Percentiles rank a stretch among this genome's conserved stretches.
These are phyloP conservation scores for Sechiopsis laciniata DNA, from an alignment of 306 rosid species.

Conservation along the genomic window DNA sequence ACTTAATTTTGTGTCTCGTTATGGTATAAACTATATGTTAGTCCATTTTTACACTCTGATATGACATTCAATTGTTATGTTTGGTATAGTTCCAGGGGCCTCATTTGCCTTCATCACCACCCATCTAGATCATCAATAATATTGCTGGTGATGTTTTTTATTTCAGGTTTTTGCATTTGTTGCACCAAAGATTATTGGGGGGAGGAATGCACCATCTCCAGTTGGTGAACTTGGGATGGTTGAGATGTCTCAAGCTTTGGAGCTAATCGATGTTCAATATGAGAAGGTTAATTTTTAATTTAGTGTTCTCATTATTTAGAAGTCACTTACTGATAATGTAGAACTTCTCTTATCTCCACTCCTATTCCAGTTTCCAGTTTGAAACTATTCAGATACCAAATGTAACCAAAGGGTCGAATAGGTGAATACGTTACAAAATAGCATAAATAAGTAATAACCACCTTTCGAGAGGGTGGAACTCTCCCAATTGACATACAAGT, in stretches of 20 bases:
- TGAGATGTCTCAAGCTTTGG: constrained; percentile 91
- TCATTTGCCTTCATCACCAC: background rate
- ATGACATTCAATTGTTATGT: background rate
- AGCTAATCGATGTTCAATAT: constrained; percentile 69
- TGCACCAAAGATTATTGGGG: constrained; percentile 97
- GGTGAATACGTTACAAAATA: no score
- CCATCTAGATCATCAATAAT: background rate
- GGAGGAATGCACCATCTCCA: constrained; percentile 81
- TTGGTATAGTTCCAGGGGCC: background rate
- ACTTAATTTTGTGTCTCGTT: background rate
- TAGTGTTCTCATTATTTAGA: constrained; percentile 11
- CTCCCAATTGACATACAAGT: no score
- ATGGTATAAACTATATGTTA: background rate
- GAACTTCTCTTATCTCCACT: no score
- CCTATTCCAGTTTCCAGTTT: background rate
- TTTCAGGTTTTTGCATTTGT: constrained; percentile 80
- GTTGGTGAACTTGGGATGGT: constrained; percentile 99
- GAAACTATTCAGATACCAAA: background rate
- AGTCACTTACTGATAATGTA: no score
- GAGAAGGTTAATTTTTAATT: constrained; percentile 89
- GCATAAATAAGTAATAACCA: no score
- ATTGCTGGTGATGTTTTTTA: background rate
- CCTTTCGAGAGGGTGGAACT: no score
- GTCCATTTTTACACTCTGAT: background rate
- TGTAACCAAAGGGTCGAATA: no score